Percentiles rank a stretch among this genome's conserved stretches.
phyloP scores from a whole-genome alignment of 306 rosid species.

The barrel medic (Medicago truncatula) region DNA sequence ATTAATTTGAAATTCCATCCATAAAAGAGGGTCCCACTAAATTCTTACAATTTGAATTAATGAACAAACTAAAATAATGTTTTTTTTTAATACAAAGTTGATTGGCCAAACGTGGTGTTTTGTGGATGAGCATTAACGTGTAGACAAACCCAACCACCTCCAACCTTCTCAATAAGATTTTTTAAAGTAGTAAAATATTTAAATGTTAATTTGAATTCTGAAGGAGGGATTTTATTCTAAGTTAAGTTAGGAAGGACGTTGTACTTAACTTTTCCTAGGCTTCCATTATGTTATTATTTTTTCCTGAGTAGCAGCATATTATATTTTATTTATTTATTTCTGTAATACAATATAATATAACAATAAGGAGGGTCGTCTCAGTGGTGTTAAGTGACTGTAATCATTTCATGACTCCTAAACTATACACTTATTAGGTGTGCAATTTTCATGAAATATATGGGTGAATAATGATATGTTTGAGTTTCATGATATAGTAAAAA shows the following conservation, averaged over 20 bases:
- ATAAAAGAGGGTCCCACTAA: conserved; percentile 28
- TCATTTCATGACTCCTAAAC: conserved; percentile 36
- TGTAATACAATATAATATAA: background rate
- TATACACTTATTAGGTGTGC: conserved; percentile 14
- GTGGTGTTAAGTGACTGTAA: conserved; percentile 41
- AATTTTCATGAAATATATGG: too few species aligned
- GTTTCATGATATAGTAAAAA: conserved; percentile 23
- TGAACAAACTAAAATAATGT: conserved; percentile 11
- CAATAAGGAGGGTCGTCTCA: conserved; percentile 25
- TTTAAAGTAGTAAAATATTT: conserved; percentile 30
- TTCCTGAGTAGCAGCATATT: background rate
- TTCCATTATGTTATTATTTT: conserved; percentile 1
- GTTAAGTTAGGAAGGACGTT: conserved; percentile 33
- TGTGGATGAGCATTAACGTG: conserved; percentile 50
- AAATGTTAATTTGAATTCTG: conserved; percentile 33
- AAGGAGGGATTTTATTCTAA: conserved; percentile 38
- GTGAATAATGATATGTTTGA: conserved; percentile 1
- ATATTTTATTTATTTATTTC: background rate
- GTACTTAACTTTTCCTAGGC: conserved; percentile 22
- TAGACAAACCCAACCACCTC: conserved; percentile 50
- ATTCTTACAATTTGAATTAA: conserved; percentile 30
- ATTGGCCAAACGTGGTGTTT: conserved; percentile 45
- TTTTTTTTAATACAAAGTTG: conserved; percentile 37
- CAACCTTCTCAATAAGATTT: conserved; percentile 32
- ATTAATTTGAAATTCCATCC: conserved; percentile 37